These are phyloP conservation scores for Aspergillus tanneri DNA, from an alignment of 2,329 filamentous ascomycete genomes.

Conservation along the genomic window DNA sequence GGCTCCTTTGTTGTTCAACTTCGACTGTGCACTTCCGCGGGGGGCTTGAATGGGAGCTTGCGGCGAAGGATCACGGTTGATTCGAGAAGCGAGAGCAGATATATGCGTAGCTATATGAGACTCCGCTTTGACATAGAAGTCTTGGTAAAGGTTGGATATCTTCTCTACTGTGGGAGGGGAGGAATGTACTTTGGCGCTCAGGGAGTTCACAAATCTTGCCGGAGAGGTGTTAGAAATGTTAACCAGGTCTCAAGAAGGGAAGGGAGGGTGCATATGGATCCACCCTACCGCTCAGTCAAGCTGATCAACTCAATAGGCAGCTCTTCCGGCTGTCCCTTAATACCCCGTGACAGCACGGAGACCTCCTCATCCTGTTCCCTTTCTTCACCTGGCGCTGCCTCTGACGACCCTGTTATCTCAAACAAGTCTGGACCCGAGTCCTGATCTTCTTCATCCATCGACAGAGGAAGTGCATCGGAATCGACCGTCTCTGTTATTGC, in stretches of 20 bases:
- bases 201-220: slow-evolving; percentile 79
- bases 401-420: slow-evolving; percentile 42
- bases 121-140: slow-evolving; percentile 82
- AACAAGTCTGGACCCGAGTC: slow-evolving; percentile 42
- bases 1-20: slow-evolving; percentile 48
- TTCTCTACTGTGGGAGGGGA: slow-evolving; percentile 79
- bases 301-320: slow-evolving; percentile 92
- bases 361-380: slow-evolving; percentile 32
- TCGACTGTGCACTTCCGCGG: slow-evolving; percentile 41
- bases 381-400: slow-evolving; percentile 31
- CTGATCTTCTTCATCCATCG: slow-evolving; percentile 25
- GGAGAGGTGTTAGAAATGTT: slow-evolving; percentile 6
- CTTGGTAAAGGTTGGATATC: slow-evolving; percentile 84
- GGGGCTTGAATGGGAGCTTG: slow-evolving; percentile 48
- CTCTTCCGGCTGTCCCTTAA: slow-evolving; percentile 74
- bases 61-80: slow-evolving; percentile 67
- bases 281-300: slow-evolving; percentile 74
- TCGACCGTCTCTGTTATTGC: slow-evolving; percentile 26
- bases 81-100: slow-evolving; percentile 70
- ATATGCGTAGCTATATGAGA: slow-evolving; percentile 85
- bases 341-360: slow-evolving; percentile 35
- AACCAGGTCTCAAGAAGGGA: background rate
- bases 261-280: background rate
- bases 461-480: slow-evolving; percentile 24
- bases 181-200: slow-evolving; percentile 82